Conservation (phyloP, 768 basidiomycete genomes). For the Galerina marginata region DNA sequence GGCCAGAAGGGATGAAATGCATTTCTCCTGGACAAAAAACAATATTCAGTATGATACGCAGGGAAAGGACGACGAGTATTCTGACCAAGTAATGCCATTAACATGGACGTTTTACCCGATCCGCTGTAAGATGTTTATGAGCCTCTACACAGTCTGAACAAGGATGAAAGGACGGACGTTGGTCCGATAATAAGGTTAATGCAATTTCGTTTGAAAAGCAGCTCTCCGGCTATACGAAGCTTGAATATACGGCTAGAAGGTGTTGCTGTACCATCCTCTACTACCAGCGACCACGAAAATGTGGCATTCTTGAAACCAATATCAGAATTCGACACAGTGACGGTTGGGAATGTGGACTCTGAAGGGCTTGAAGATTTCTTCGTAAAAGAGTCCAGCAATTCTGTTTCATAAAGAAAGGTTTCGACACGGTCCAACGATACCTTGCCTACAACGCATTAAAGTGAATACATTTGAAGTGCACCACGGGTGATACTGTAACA, state of each 20-base stretch:
- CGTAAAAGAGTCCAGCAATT: conserved; percentile 49
- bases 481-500: neutral
- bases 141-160: neutral
- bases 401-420: conserved; percentile 49
- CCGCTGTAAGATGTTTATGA: conserved; percentile 24
- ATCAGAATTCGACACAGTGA: conserved; percentile 14
- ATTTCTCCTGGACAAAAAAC: conserved; percentile 51
- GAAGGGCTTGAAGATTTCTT: neutral
- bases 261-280: conserved; percentile 40
- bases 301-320: conserved; percentile 58
- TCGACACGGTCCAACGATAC: conserved; percentile 66
- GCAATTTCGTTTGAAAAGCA: conserved; percentile 56
- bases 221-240: conserved; percentile 57
- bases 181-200: conserved; percentile 65
- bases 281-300: conserved; percentile 58
- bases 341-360: neutral
- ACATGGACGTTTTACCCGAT: conserved; percentile 64
- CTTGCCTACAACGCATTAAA: conserved; percentile 33
- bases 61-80: neutral
- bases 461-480: neutral
- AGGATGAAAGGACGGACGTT: conserved; percentile 33
- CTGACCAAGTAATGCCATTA: conserved; percentile 61
- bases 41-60: no score
- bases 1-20: conserved; percentile 56
- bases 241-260: conserved; percentile 54